A percentile compares a stretch with the other conserved stretches of the same genome.
Evolutionary conservation across 257 asterid species (phyloP).

Genomic region (Solanum okadae): DNA sequence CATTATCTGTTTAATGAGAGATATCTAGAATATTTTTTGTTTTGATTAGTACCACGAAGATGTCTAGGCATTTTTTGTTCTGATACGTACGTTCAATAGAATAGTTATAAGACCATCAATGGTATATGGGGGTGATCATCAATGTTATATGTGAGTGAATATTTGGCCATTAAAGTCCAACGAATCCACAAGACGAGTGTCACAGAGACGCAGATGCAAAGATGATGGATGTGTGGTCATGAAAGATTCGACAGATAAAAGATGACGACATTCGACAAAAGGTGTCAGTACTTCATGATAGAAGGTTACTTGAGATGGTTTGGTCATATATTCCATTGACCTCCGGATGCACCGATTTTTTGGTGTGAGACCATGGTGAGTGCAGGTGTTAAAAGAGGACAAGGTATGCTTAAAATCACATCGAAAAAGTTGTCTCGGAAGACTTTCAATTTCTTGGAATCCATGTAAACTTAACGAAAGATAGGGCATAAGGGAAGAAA

Average conservation of each 20-base stretch:
- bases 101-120: background rate
- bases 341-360: background rate
- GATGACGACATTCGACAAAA: background rate
- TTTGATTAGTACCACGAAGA: background rate
- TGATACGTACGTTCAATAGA: background rate
- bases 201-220: background rate
- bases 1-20: background rate
- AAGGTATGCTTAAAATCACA: background rate
- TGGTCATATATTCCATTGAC: background rate
- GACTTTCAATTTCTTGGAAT: background rate
- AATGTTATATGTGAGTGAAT: background rate
- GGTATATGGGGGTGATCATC: background rate
- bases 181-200: background rate
- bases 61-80: background rate
- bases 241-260: background rate
- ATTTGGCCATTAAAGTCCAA: background rate
- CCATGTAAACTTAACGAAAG: background rate
- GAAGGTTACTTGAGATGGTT: background rate
- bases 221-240: background rate
- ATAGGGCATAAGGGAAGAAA: background rate
- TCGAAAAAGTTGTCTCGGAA: background rate
- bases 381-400: background rate
- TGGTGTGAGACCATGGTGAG: background rate
- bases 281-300: background rate
- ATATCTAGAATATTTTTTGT: background rate